These are phyloP conservation scores for Euphrasia confusa DNA, from an alignment of 257 asterid species.

Conservation along the genomic window DNA sequence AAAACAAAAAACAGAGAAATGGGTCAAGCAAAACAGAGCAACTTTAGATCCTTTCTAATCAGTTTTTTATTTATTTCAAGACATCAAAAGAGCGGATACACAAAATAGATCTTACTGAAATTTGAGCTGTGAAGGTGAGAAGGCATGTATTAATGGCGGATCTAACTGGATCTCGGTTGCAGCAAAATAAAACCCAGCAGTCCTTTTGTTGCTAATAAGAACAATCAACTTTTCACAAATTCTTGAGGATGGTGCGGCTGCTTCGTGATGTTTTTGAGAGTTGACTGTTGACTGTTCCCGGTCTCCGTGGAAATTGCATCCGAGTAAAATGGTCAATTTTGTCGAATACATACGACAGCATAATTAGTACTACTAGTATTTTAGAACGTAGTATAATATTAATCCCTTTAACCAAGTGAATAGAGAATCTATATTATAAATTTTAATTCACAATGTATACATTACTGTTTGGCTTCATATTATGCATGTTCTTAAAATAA, in stretches of 20 bases:
- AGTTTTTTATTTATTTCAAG: not conserved
- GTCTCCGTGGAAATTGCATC: constrained; percentile 26
- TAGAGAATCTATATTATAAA: no score
- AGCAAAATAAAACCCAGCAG: constrained; percentile 1
- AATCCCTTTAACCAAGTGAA: no score
- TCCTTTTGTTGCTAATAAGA: constrained; percentile 20
- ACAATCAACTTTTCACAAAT: not conserved
- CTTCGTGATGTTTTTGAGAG: constrained; percentile 18
- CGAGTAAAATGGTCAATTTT: no score
- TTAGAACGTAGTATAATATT: no score
- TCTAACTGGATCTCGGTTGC: constrained; percentile 24
- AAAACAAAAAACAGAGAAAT: not conserved
- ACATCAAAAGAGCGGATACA: not conserved
- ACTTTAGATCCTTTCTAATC: not conserved
- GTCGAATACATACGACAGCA: no score
- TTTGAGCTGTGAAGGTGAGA: constrained; percentile 26
- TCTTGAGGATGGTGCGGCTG: constrained; percentile 19
- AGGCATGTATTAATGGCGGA: constrained; percentile 25
- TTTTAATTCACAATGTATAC: no score
- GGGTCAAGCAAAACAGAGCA: not conserved
- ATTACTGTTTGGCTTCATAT: no score
- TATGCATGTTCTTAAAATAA: no score
- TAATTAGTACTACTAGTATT: no score
- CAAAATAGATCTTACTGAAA: not conserved
- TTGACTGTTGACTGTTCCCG: constrained; percentile 37